Base-by-base conservation (phyloP, 2,329 filamentous ascomycete species). In the Sporothrix brasiliensis region DNA sequence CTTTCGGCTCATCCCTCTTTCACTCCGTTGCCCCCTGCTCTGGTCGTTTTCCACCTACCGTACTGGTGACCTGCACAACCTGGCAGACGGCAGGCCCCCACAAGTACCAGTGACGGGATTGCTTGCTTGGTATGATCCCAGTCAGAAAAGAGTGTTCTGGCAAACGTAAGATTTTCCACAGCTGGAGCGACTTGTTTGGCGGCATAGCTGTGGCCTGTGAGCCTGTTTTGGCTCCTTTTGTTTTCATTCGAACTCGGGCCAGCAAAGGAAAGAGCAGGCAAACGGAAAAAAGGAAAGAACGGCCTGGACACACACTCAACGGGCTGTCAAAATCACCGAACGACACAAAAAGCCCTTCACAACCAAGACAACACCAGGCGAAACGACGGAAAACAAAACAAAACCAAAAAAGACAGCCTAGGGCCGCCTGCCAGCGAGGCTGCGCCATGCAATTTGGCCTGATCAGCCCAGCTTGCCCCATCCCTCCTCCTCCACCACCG, bases 11-110 rank as follows among this genome's bases (percentile, higher is more conserved):
- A 21, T 53, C 21, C 24, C 52, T 54, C 52, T 7, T 47, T 58
- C 41, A 16, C 66, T 16, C 52, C 53, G 68, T 69, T 69, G 47
- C 44, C 56, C 68, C 68, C 39, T 69, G 68, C 56, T 53, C 41
- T 4, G 56, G 27, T 56, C 49, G 14, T 54, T 52, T 4, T n/a
- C 54, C 47, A 52, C 49, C 69, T 34, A 58, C 68, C 58, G 73
- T 73, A 73, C 52, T 39, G 39, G 71, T 60, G 65, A 73, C 72
- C 63, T 69, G 50, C 21, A 54, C 49, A 50, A 21, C 58, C 69
- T 69, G 54, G 61, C 21, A 72, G 50, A 21, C 14, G 24, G 21
- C 44, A 50, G 10, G 3, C 47, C 49, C 56, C 67, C 72, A 56
- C 69, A 69, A 60, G 70, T 71, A 72, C 27, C 54, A 16, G n/a